Base-by-base conservation (phyloP, 2,329 filamentous ascomycete genomes). In the Xylaria arbuscula region DNA sequence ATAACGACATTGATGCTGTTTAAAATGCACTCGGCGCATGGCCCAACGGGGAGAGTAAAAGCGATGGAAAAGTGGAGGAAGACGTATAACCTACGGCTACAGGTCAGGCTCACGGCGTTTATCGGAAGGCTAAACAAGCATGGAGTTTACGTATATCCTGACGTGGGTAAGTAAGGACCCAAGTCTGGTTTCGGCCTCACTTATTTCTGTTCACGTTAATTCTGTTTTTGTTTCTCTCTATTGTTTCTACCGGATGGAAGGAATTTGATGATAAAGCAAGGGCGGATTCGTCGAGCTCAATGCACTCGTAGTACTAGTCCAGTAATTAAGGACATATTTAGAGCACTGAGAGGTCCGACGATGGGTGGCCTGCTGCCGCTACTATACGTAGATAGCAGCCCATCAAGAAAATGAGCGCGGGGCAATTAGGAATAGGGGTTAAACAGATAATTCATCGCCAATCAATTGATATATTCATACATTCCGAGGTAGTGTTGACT, bases 1-100 rank as follows among this genome's bases (percentile, higher is more conserved):
- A 78, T 60, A 66, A 74, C 32, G 74, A 77, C 13, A 77, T 79
- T n/a, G 73, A 78, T 50, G 66, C 69, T 10, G 70, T 72, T 45
- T 57, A 58, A 34, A 64, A 63, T n/a, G 24, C 4, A 38, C 48
- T 28, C 2, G 7, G 17, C 15, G 24, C 13, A 32, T 32, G 47
- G n/a, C 28, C n/a, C 51, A 32, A n/a, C 17, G 11, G 55, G 17
- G 24, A 17, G 15, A 32, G 47, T 10, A 36, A 13, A 28, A 45
- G 22, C 22, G 10, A 45, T 47, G 32, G 2, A 36, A 57, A 60
- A 28, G 40, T 9, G 42, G 36, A 56, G 48, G 13, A 56, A 42
- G 13, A 36, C 34, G 24, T 48, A 7, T 54, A 56, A 6, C 36
- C 51, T 22, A 45, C 45, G 45, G 17, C 19, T 38, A 22, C 11